Evolutionary conservation across 306 rosid species (phyloP).

Genomic region (Hippophae rhamnoides): DNA sequence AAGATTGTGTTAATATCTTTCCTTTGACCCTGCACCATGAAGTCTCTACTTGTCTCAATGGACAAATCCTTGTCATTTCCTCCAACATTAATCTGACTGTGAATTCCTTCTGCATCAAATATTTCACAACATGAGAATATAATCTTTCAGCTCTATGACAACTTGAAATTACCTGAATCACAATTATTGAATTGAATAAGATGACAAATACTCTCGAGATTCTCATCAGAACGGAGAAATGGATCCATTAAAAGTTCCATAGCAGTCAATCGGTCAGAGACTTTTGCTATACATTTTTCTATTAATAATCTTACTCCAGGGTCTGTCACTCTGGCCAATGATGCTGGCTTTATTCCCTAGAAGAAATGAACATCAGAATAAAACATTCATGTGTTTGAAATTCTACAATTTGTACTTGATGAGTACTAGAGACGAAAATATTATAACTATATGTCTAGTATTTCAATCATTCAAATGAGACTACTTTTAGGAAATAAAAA

Average conservation of each 20-base stretch:
- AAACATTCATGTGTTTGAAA: not conserved
- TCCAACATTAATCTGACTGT: conserved; percentile 22
- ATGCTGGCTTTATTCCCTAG: conserved; percentile 90
- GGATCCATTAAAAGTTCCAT: conserved; percentile 75
- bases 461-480: not conserved
- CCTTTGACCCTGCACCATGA: conserved; percentile 77
- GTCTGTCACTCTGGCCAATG: conserved; percentile 68
- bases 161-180: conserved; percentile 28
- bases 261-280: conserved; percentile 71
- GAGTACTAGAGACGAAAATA: not conserved
- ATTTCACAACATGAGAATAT: conserved; percentile 23
- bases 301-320: conserved; percentile 62
- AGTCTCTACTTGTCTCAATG: conserved; percentile 46
- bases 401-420: conserved; percentile 5
- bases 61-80: conserved; percentile 23
- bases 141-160: conserved; percentile 9
- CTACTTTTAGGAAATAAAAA: not conserved
- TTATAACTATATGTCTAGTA: not conserved
- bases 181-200: conserved; percentile 25
- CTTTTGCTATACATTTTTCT: conserved; percentile 75
- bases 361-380: not conserved
- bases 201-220: conserved; percentile 40
- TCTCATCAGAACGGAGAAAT: conserved; percentile 59
- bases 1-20: conserved; percentile 65
- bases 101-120: conserved; percentile 35